These are phyloP conservation scores for Bretschneidera sinensis DNA, from an alignment of 345 rosid species.

Conservation along the genomic window DNA sequence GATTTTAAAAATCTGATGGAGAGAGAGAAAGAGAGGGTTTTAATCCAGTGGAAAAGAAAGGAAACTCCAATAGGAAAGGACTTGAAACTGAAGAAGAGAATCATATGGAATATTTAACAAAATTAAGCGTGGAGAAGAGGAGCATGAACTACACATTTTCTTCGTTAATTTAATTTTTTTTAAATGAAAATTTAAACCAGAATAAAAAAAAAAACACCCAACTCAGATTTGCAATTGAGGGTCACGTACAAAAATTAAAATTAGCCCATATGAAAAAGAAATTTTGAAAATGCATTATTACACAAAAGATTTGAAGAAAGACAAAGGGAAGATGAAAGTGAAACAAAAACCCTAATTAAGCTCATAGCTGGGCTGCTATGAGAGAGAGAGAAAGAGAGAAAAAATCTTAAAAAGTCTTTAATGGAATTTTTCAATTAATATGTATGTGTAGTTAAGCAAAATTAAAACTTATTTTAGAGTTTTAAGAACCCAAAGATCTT, in stretches of 20 bases:
- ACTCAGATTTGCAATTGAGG: too few relatives aligned
- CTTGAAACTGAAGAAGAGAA: constrained; percentile 8
- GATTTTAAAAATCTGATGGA: constrained; percentile 13
- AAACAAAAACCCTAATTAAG: background rate
- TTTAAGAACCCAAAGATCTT: too few relatives aligned
- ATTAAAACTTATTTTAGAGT: too few relatives aligned
- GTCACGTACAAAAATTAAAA: too few relatives aligned
- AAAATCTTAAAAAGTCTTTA: too few relatives aligned
- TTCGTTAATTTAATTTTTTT: too few relatives aligned
- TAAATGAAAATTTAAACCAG: too few relatives aligned
- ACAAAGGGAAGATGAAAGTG: background rate
- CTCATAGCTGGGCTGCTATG: background rate
- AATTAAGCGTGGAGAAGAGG: background rate
- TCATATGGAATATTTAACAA: background rate
- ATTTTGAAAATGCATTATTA: too few relatives aligned
- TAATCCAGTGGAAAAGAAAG: constrained; percentile 32
- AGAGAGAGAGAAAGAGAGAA: background rate
- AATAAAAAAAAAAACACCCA: too few relatives aligned
- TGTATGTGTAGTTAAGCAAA: too few relatives aligned
- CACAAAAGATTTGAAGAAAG: background rate
- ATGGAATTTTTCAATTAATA: too few relatives aligned
- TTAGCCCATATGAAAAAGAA: too few relatives aligned
- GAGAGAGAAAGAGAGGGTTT: constrained; percentile 12
- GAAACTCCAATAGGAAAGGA: constrained; percentile 20
- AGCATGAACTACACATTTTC: background rate